Conservation (phyloP, 2,329 filamentous ascomycete genomes). For the Ambrosiella beaveri region DNA sequence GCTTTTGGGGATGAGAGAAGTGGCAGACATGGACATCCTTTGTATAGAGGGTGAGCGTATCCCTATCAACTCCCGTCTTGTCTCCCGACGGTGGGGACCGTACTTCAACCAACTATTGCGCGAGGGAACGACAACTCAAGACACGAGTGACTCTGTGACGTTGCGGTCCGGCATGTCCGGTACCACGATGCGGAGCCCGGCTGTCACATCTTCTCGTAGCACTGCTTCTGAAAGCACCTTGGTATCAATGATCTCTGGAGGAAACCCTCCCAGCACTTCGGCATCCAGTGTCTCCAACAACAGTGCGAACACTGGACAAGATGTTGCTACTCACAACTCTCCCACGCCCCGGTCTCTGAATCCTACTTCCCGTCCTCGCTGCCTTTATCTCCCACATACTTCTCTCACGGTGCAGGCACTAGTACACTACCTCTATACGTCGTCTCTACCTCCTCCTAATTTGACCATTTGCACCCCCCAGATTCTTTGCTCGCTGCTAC, state of each 20-base stretch:
- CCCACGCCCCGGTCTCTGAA: conserved; percentile 40
- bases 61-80: conserved; percentile 78
- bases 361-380: conserved; percentile 56
- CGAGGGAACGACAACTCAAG: conserved; percentile 53
- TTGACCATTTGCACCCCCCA: conserved; percentile 81
- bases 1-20: conserved; percentile 61
- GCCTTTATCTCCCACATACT: conserved; percentile 85
- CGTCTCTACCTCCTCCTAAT: conserved; percentile 58
- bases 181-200: conserved; percentile 26
- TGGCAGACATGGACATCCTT: conserved; percentile 92
- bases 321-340: conserved; percentile 31
- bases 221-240: conserved; percentile 28
- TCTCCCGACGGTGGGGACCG: conserved; percentile 79
- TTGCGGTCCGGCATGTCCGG: conserved; percentile 46
- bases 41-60: conserved; percentile 83
- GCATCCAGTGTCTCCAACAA: conserved; percentile 28
- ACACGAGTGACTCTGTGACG: conserved; percentile 59
- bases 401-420: conserved; percentile 77
- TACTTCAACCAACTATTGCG: conserved; percentile 87
- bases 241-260: conserved; percentile 23
- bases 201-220: conserved; percentile 40
- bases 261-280: conserved; percentile 27
- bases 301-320: conserved; percentile 17
- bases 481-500: conserved; percentile 84
- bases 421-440: conserved; percentile 87